These are phyloP conservation scores for Exophiala sideris DNA, from an alignment of 2,329 filamentous ascomycete genomes.

Conservation along the genomic window DNA sequence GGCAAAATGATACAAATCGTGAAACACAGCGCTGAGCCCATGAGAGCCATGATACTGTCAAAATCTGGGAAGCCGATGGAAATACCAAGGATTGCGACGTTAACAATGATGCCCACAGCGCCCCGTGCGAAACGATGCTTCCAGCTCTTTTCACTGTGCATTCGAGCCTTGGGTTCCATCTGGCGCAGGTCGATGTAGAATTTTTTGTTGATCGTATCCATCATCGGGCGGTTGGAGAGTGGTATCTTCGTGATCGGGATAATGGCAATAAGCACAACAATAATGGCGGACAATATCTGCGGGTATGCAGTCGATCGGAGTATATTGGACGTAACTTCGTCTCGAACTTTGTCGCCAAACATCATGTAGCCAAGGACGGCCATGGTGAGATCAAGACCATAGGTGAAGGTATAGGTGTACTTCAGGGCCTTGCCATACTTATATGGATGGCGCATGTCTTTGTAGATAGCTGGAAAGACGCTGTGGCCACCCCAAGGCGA, in stretches of 20 bases:
- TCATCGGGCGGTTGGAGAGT: conserved; percentile 76
- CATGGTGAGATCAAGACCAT: conserved; percentile 74
- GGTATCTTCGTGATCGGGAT: conserved; percentile 96
- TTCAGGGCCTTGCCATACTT: conserved; percentile 74
- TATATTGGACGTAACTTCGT: conserved; percentile 90
- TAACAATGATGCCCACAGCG: conserved; percentile 61
- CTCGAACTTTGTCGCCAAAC: conserved; percentile 85
- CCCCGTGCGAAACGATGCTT: conserved; percentile 59
- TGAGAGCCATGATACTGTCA: conserved; percentile 84
- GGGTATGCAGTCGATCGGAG: conserved; percentile 73
- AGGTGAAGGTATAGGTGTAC: conserved; percentile 83
- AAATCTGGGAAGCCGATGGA: conserved; percentile 73
- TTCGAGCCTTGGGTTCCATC: conserved; percentile 28
- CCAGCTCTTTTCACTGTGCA: conserved; percentile 41
- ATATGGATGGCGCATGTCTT: conserved; percentile 75
- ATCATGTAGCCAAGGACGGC: conserved; percentile 84
- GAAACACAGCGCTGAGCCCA: conserved; percentile 87
- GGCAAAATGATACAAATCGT: conserved; percentile 92
- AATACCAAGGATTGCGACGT: conserved; percentile 71
- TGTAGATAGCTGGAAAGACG: conserved; percentile 81
- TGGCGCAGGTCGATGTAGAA: conserved; percentile 64
- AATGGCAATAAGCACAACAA: conserved; percentile 83
- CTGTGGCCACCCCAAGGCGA: conserved; percentile 70
- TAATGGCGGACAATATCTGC: conserved; percentile 66
- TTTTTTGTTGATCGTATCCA: conserved; percentile 78